Conservation (phyloP, 495 filamentous ascomycete genomes). For the Lophium mytilinum region DNA sequence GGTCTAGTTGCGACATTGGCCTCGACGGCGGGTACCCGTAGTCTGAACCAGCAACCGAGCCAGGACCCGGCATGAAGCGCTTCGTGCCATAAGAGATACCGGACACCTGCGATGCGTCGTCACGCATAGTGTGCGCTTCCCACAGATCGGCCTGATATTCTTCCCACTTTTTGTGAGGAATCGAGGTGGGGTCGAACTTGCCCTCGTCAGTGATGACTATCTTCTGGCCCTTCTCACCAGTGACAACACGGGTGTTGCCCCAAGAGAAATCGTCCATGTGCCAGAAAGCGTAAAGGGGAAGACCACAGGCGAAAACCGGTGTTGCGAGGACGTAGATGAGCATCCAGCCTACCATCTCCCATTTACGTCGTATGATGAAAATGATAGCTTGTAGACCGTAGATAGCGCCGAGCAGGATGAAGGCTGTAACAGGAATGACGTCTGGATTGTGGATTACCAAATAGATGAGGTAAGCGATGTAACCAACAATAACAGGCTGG, state of each 20-base stretch:
- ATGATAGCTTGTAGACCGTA: slow-evolving; percentile 97
- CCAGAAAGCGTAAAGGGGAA: slow-evolving; percentile 97
- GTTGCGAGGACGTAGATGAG: slow-evolving; percentile 87
- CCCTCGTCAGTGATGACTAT: slow-evolving; percentile 94
- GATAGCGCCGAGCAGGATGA: slow-evolving; percentile 84
- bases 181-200: slow-evolving; percentile 89
- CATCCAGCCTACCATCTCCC: slow-evolving; percentile 99
- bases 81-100: slow-evolving; percentile 89
- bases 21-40: slow-evolving; percentile 54
- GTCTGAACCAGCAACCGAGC: slow-evolving; percentile 44
- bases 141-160: slow-evolving; percentile 97
- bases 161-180: slow-evolving; percentile 98
- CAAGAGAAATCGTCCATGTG: slow-evolving; percentile 99
- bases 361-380: slow-evolving; percentile 90
- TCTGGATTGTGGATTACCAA: slow-evolving; percentile 51
- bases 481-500: slow-evolving; percentile 85
- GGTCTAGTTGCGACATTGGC: slow-evolving; percentile 68
- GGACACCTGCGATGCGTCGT: slow-evolving; percentile 78
- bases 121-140: slow-evolving; percentile 84
- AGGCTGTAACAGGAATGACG: slow-evolving; percentile 70
- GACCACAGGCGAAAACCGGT: slow-evolving; percentile 81
- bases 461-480: slow-evolving; percentile 82
- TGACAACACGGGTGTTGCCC: slow-evolving; percentile 95
- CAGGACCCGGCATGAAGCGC: slow-evolving; percentile 41
- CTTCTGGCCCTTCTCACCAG: slow-evolving; percentile 89